Evolutionary conservation across 2,329 filamentous ascomycete species (phyloP).

Genomic region (Fusarium bulbicola): DNA sequence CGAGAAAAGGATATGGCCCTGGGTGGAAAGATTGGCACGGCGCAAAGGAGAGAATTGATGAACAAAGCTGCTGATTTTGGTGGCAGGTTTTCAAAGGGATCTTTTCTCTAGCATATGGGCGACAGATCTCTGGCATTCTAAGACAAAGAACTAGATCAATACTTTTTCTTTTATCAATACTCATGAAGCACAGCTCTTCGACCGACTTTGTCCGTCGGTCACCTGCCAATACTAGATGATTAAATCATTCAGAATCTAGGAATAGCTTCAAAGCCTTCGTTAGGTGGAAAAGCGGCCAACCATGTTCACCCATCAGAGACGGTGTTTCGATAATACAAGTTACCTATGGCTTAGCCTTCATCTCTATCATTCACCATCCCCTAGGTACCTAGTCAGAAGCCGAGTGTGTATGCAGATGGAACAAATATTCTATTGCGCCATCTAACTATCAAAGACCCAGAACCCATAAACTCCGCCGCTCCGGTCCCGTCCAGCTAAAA

Average conservation of each 20-base stretch:
- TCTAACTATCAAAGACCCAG: constrained; percentile 41
- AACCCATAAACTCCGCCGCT: constrained; percentile 49
- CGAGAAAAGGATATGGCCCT: constrained; percentile 92
- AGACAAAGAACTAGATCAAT: not conserved
- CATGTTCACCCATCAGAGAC: not conserved
- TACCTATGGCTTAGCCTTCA: not conserved
- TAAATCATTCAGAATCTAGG: not conserved
- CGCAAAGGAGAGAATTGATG: constrained; percentile 81
- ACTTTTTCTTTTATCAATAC: not conserved
- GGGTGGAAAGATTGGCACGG: constrained; percentile 74
- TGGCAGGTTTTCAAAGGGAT: constrained; percentile 82
- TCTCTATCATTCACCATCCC: not conserved
- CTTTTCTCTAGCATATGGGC: constrained; percentile 56
- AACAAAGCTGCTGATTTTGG: constrained; percentile 84
- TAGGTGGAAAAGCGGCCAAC: not conserved
- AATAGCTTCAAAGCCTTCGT: not conserved
- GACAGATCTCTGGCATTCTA: not conserved
- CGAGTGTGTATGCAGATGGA: constrained; percentile 5
- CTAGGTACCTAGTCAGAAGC: not conserved
- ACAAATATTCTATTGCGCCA: constrained; percentile 39
- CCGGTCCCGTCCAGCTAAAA: constrained; percentile 42
- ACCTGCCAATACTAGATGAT: not conserved
- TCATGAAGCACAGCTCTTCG: not conserved
- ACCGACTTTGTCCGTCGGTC: not conserved
- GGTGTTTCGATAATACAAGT: not conserved